phyloP scores from a whole-genome alignment of 441 rosid species.

The Adansonia grandidieri region DNA sequence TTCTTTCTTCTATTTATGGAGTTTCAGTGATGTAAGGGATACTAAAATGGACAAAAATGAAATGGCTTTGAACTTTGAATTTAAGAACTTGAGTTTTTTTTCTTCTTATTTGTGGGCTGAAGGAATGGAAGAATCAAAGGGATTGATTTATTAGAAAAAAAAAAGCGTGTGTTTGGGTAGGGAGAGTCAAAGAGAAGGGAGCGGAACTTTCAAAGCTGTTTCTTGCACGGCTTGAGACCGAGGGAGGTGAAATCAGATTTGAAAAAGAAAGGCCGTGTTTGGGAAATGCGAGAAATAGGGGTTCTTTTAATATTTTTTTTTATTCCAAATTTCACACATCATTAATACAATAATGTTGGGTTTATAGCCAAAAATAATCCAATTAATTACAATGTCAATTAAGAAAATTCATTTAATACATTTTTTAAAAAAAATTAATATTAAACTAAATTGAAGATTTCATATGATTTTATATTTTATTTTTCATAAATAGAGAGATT shows the following conservation, averaged over 20 bases:
- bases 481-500: no score
- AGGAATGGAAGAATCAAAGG: not conserved
- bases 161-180: not conserved
- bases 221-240: constrained; percentile 17
- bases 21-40: not conserved
- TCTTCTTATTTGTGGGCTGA: not conserved
- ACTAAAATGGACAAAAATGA: not conserved
- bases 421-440: no score
- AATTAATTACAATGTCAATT: no score
- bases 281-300: not conserved
- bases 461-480: no score
- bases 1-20: not conserved
- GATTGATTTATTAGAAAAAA: no score
- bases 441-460: no score
- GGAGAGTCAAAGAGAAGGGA: constrained; percentile 17
- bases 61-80: not conserved
- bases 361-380: no score
- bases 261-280: not conserved
- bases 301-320: no score
- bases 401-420: no score
- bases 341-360: not conserved
- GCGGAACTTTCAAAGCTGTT: constrained; percentile 26
- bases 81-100: not conserved
- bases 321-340: no score
- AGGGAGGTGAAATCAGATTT: not conserved